phyloP scores from a whole-genome alignment of 148 eudicot genomes.

The Rhododendron simsii region DNA sequence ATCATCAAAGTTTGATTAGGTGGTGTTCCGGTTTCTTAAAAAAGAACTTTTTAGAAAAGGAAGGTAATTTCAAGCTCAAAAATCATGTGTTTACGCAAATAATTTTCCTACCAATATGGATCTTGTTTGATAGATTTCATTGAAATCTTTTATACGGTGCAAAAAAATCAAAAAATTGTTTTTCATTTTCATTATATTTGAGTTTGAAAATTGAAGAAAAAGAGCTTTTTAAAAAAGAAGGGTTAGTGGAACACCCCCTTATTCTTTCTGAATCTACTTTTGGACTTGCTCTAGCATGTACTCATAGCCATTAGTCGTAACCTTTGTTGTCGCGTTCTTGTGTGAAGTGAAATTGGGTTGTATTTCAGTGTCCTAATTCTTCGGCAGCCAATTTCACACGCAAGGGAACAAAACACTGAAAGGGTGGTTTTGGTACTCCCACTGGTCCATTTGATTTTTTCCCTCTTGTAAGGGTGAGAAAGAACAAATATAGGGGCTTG shows the following conservation, averaged over 20 bases:
- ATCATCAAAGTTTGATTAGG: not conserved
- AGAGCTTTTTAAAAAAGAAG: too few species aligned
- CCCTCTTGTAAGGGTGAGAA: not conserved
- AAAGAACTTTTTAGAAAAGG: too few species aligned
- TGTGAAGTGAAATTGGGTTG: not conserved
- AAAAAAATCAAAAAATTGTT: too few species aligned
- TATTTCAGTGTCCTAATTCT: not conserved
- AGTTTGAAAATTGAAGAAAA: too few species aligned
- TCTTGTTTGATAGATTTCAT: too few species aligned
- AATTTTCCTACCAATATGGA: too few species aligned
- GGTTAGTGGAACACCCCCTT: too few species aligned
- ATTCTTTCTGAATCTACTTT: not conserved
- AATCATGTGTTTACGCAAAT: too few species aligned
- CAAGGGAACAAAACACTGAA: not conserved
- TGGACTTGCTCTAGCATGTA: not conserved
- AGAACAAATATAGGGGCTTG: not conserved
- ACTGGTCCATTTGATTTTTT: not conserved
- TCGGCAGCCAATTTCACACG: not conserved
- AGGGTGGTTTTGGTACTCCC: not conserved
- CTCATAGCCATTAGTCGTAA: not conserved
- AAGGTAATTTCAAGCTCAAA: too few species aligned
- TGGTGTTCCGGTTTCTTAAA: too few species aligned
- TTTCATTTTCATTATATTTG: too few species aligned
- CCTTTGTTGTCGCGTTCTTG: not conserved
- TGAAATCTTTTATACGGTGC: too few species aligned